phyloP scores from a whole-genome alignment of 1,284 basidiomycete genomes.

The Apiotrichum siamense region DNA sequence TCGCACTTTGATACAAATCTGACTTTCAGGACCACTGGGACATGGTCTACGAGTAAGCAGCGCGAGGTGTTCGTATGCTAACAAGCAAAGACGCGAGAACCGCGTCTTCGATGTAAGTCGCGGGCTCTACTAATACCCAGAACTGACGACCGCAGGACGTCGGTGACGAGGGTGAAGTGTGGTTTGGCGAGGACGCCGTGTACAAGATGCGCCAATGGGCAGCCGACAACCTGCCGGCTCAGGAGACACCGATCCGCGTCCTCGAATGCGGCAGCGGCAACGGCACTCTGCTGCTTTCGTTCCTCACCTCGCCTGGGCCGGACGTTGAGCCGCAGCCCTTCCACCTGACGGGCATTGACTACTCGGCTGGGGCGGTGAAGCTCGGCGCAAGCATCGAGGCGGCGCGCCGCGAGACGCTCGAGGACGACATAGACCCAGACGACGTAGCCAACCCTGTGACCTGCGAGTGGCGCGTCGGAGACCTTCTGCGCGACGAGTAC shows the following conservation, averaged over 20 bases:
- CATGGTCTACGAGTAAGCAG: slow-evolving; percentile 42
- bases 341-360: slow-evolving; percentile 46
- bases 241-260: slow-evolving; percentile 24
- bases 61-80: background rate
- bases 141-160: slow-evolving; percentile 5
- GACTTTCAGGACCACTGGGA: slow-evolving; percentile 42
- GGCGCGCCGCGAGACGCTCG: slow-evolving; percentile 20
- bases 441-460: slow-evolving; percentile 33
- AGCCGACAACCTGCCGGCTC: slow-evolving; percentile 26
- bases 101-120: slow-evolving; percentile 37
- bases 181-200: slow-evolving; percentile 45
- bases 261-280: slow-evolving; percentile 45
- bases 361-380: slow-evolving; percentile 31
- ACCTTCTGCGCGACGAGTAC: slow-evolving; percentile 37
- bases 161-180: slow-evolving; percentile 36
- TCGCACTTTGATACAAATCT: background rate
- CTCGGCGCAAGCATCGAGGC: slow-evolving; percentile 34
- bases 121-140: too few species aligned
- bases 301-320: slow-evolving; percentile 33
- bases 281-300: slow-evolving; percentile 46
- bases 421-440: slow-evolving; percentile 30
- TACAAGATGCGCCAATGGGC: slow-evolving; percentile 47
- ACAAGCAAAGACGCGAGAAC: slow-evolving; percentile 42
- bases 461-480: slow-evolving; percentile 37
- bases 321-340: slow-evolving; percentile 20